Percentiles rank a stretch among this genome's conserved stretches.
Evolutionary conservation across 2,329 filamentous ascomycete species (phyloP).

Genomic region (Fusarium xyrophilum): DNA sequence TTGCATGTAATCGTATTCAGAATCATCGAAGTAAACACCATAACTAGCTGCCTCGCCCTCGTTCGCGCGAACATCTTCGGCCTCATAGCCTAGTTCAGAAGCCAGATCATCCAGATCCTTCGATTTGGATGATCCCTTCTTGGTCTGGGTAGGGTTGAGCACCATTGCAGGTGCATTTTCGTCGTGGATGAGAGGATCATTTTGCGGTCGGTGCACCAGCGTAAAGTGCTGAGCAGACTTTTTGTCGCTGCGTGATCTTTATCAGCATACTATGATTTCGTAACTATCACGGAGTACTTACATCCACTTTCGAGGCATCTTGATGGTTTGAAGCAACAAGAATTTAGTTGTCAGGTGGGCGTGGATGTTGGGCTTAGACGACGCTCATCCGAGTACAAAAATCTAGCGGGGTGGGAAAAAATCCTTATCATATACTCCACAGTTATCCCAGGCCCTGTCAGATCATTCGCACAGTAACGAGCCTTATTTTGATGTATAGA

Average conservation of each 20-base stretch:
- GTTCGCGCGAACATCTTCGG: conserved; percentile 75
- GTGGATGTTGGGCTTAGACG: conserved; percentile 41
- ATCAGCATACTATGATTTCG: conserved; percentile 12
- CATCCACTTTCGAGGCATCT: conserved; percentile 58
- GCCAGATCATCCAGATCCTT: conserved; percentile 78
- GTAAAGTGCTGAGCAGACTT: conserved; percentile 92
- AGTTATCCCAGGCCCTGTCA: conserved; percentile 36
- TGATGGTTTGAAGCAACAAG: conserved; percentile 46
- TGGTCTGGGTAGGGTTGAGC: conserved; percentile 70
- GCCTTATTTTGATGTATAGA: accelerated
- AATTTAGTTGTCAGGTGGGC: conserved; percentile 17
- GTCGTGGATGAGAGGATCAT: conserved; percentile 97
- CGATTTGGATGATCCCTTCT: conserved; percentile 51
- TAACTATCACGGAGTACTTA: not conserved
- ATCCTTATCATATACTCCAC: conserved; percentile 40
- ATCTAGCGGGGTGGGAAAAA: conserved; percentile 43
- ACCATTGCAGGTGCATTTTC: conserved; percentile 87
- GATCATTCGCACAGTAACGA: conserved; percentile 43
- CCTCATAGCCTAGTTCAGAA: conserved; percentile 74
- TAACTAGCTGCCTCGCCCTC: conserved; percentile 96
- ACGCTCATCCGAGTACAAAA: conserved; percentile 42
- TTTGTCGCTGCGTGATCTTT: conserved; percentile 66
- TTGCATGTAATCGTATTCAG: conserved; percentile 99
- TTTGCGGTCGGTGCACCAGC: conserved; percentile 93
- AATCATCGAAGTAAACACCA: conserved; percentile 94